Percentiles rank a stretch among this genome's conserved stretches.
Conservation (phyloP, 805 yeast species). For the Saccharomycopsis microspora region DNA sequence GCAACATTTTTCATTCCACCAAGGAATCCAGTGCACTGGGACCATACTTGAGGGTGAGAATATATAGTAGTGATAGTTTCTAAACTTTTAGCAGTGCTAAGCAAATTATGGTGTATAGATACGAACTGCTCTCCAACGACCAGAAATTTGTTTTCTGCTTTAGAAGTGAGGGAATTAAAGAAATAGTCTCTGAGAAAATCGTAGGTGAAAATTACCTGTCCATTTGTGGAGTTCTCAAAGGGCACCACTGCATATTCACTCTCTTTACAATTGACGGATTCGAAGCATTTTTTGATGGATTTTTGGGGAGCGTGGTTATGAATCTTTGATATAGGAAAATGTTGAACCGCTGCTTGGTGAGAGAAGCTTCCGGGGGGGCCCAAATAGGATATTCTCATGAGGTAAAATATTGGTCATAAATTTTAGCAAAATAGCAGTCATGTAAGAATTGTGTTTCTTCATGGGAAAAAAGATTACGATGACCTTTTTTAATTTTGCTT, state of each 20-base stretch:
- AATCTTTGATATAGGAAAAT: constrained; percentile 26
- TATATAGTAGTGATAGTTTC: constrained; percentile 44
- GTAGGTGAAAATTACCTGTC: constrained; percentile 79
- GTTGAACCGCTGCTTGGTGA: constrained; percentile 56
- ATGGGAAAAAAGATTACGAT: no score
- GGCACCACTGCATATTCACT: constrained; percentile 78
- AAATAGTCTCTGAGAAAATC: constrained; percentile 69
- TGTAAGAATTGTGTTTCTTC: no score
- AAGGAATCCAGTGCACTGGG: constrained; percentile 64
- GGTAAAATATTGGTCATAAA: no score
- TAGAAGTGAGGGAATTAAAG: constrained; percentile 17
- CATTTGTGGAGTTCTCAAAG: constrained; percentile 89
- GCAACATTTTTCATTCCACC: constrained; percentile 27
- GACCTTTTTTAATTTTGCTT: no score
- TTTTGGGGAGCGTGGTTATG: constrained; percentile 21
- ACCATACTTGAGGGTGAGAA: constrained; percentile 98
- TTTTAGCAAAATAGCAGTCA: no score
- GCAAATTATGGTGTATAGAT: constrained; percentile 66
- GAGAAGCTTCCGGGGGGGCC: constrained; percentile 95
- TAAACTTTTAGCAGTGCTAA: constrained; percentile 35
- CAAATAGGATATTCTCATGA: constrained; percentile 49
- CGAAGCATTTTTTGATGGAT: constrained; percentile 53
- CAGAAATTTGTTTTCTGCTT: constrained; percentile 27
- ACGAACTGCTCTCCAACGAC: constrained; percentile 77
- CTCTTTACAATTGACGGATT: constrained; percentile 30